Base-by-base conservation (phyloP, 1,139 yeast species). In the Candida glucosophila region DNA sequence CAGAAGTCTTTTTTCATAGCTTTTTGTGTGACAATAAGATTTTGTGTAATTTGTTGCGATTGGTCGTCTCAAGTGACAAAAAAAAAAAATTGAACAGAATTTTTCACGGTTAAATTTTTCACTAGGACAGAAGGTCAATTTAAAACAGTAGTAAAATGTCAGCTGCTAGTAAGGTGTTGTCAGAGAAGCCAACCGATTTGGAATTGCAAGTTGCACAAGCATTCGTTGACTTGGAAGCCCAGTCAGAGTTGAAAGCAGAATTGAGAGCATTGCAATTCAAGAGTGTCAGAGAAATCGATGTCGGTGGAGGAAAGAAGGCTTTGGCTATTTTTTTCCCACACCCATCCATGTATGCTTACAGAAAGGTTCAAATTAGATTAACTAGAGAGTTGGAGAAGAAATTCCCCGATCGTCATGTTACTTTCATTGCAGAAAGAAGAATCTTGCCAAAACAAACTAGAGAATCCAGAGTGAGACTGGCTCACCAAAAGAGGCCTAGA, bases 151-250 rank as follows among this genome's bases (percentile, higher is more conserved):
- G 12, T 23, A 76, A 48, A 52, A 86, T 86, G 96, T 85, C 95
- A 68, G 92, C 94, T 61, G 83, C 85, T 67, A 75, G 83, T 67
- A 90, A 92, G 79, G 78, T 90, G 70, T 78, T 86, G 67, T 73
- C 81, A 54, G 77, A 77, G 61, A 77, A 77, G 60, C 97, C 97
- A 72, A 65, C 90, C 63, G 97, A 90, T 73, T 85, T 90, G 71
- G 99, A 90, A 76, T 85, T 90, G 70, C 94, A 90, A 76, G 95
- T 90, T 64, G 97, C 96, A 57, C 97, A 90, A 77, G 96, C 98
- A 57, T 85, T 90, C 66, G 67, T 79, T 58, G 99, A 90, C 75
- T 79, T 90, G 69, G 98, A 92, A 77, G 69, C 77, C 61, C 78
- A 86, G 70, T 76, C 93, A 58, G 98, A 90, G 65, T 74, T 88